A percentile compares a stretch with the other conserved stretches of the same genome.
Evolutionary conservation across 148 eudicot genomes (phyloP).

Genomic region (Silene conica): DNA sequence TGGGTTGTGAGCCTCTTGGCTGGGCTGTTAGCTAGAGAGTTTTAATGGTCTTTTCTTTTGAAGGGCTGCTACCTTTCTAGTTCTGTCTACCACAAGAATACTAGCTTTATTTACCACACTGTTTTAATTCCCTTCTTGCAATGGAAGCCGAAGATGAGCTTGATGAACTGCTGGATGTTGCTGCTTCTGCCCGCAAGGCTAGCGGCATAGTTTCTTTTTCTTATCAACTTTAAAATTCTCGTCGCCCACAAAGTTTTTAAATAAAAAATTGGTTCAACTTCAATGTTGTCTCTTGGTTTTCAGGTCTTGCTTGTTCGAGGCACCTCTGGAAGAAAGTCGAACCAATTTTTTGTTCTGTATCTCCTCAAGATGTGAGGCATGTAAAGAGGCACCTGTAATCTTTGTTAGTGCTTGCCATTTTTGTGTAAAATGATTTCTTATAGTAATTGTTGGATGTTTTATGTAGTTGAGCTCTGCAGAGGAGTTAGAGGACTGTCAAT

Average conservation of each 20-base stretch:
- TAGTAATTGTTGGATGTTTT: not conserved
- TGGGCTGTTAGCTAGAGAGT: conserved; percentile 3
- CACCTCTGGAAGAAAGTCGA: conserved; percentile 59
- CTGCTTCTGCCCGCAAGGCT: conserved; percentile 49
- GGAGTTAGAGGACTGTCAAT: conserved; percentile 34
- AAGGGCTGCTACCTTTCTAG: not conserved
- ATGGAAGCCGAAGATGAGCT: conserved; percentile 51
- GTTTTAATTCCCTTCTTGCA: conserved; percentile 5
- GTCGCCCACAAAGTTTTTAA: not conserved
- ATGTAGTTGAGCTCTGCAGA: conserved; percentile 38
- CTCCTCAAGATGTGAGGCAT: conserved; percentile 29
- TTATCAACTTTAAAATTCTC: not conserved
- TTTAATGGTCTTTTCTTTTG: not conserved
- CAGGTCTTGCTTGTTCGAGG: conserved; percentile 42
- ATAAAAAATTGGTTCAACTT: not conserved
- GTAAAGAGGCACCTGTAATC: conserved; percentile 16
- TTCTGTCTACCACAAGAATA: not conserved
- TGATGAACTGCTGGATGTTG: conserved; percentile 52
- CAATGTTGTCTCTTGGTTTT: conserved; percentile 3
- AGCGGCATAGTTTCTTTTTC: conserved; percentile 28
- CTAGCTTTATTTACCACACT: not conserved
- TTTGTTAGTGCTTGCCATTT: not conserved
- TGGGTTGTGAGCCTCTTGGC: not conserved
- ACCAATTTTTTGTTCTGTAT: conserved; percentile 42
- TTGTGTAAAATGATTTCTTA: conserved; percentile 1